Percentiles rank a stretch among this genome's conserved stretches.
Evolutionary conservation across 2,329 filamentous ascomycete genomes (phyloP).

Genomic region (Trichoderma sp.): DNA sequence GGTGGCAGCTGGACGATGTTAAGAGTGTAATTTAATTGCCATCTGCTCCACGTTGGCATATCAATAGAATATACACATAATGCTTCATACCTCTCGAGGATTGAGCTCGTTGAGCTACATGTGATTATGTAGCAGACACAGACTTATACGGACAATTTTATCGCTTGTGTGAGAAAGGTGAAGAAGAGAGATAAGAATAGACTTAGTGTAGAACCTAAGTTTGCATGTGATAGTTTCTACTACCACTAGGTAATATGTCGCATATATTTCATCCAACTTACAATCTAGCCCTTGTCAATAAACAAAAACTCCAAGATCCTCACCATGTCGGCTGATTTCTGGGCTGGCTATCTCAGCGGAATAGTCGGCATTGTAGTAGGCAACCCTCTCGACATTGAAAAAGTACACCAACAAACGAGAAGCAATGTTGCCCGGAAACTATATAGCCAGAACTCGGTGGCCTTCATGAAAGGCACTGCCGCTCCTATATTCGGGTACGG

Average conservation of each 20-base stretch:
- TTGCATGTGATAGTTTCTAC: slow-evolving; percentile 1
- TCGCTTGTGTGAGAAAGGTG: neutral
- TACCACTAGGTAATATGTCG: neutral
- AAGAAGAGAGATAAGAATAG: neutral
- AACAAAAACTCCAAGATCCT: neutral
- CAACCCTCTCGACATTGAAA: slow-evolving; percentile 73
- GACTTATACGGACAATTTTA: neutral
- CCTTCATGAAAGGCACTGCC: slow-evolving; percentile 63
- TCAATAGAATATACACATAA: neutral
- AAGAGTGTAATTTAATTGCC: neutral
- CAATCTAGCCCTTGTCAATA: neutral
- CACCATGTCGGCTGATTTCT: slow-evolving; percentile 82
- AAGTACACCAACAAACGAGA: slow-evolving; percentile 66
- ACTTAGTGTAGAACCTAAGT: neutral
- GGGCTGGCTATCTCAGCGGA: slow-evolving; percentile 87
- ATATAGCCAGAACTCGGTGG: slow-evolving; percentile 33
- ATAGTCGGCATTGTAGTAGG: slow-evolving; percentile 83
- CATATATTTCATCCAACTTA: neutral
- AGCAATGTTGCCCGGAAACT: slow-evolving; percentile 20
- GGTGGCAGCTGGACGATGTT: slow-evolving; percentile 29
- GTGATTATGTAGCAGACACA: neutral
- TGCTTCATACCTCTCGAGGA: neutral
- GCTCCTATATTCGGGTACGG: slow-evolving; percentile 88
- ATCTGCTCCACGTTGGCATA: neutral
- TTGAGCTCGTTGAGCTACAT: neutral